Percentiles rank a stretch among this genome's conserved stretches.
Evolutionary conservation across 495 filamentous ascomycete genomes (phyloP).

Genomic region (Penicillium paxilli): DNA sequence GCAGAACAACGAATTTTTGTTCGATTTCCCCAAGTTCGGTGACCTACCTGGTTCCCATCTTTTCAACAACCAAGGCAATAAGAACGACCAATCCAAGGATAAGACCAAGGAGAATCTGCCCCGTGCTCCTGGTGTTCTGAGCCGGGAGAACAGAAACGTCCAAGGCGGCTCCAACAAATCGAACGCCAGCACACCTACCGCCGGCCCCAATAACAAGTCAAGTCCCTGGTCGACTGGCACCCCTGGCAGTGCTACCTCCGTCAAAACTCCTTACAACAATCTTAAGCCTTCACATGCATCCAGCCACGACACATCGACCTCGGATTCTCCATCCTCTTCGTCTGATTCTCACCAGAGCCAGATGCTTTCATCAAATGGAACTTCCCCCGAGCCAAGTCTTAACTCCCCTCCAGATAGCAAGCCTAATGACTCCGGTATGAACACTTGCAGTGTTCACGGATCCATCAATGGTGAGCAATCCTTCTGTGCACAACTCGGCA

Average conservation of each 20-base stretch:
- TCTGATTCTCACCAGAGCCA: conserved; percentile 61
- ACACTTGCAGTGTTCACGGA: conserved; percentile 24
- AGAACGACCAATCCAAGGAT: conserved; percentile 33
- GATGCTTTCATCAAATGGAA: conserved; percentile 78
- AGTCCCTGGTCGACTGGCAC: conserved; percentile 13
- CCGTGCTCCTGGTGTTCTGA: conserved; percentile 36
- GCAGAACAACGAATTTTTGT: conserved; percentile 82
- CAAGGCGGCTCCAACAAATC: conserved; percentile 8
- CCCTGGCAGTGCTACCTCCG: conserved; percentile 10
- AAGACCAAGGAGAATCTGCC: conserved; percentile 18
- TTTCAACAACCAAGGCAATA: conserved; percentile 43
- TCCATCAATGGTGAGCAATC: conserved; percentile 56
- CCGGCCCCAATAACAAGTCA: neutral
- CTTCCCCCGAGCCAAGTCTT: conserved; percentile 67
- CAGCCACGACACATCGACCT: conserved; percentile 44
- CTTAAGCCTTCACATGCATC: conserved; percentile 27
- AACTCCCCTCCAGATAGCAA: conserved; percentile 60
- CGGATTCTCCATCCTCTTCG: conserved; percentile 56
- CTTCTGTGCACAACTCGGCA: conserved; percentile 70
- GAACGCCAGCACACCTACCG: conserved; percentile 5
- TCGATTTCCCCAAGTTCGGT: conserved; percentile 94
- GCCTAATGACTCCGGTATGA: conserved; percentile 46
- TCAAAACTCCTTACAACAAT: conserved; percentile 17
- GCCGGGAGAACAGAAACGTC: conserved; percentile 14
- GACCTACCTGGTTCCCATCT: conserved; percentile 66